Evolutionary conservation across 441 rosid genomes (phyloP), one percentile per base, ranked within the genome.

Genomic region (Eutrema salsugineum): DNA sequence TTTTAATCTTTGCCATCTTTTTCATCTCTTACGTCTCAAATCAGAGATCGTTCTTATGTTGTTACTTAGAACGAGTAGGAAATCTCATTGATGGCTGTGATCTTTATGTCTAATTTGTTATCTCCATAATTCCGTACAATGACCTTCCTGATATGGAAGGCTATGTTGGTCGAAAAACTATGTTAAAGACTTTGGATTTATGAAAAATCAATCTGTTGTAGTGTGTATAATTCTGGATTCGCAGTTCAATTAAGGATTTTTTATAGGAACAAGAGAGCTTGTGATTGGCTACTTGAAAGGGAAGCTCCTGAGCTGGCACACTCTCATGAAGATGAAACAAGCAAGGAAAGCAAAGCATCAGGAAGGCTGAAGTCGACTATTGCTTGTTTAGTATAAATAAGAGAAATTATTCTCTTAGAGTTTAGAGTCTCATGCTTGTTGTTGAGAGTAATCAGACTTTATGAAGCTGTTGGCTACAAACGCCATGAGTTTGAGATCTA

Each of bases 21-120:
- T 47, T 49, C 66, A 47, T 49, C 59, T 70, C 68, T 65, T 70
- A 64, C 79, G 5, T 76, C 76, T 71, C 76, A 43, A 76, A 17
- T 57, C 66, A 36, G 73, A 69, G 66, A 58, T 38, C 42, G 68
- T 70, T 70, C 75, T 60, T 27, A 40, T 59, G 61, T 48, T 35
- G 51, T 60, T 47, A 48, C 74, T 27, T 70, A 24, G 66, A 15
- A 46, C 65, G 65, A 32, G 73, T 68, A 68, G 46, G 75, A 50
- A 6, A 40, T 71, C 43, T 50, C 35, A 71, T 71, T 71, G 75
- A 71, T 71, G 68, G 68, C 5, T 50, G 60, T 61, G 62, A 62
- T 61, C 57, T 11, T 67, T 27, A 48, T 64, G 69, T 64, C 66
- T 59, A 70, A 60, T 43, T 61, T 61, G 55, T 28, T 62, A 4